Conservation (phyloP, 2,329 filamentous ascomycete genomes). For the Apiospora pterosperma region DNA sequence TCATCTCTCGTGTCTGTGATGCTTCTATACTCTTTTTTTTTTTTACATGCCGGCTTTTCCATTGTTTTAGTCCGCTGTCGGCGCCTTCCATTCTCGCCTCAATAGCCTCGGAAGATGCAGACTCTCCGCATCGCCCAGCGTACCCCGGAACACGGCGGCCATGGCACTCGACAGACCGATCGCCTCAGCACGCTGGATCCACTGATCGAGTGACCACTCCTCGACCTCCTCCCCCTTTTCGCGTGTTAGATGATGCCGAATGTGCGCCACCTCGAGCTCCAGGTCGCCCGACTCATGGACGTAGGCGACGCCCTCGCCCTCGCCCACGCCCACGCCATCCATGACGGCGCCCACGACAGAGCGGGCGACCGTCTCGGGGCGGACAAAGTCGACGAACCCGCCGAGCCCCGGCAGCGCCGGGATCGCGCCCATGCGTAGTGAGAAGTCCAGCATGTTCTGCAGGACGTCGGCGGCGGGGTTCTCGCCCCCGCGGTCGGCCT, state of each 20-base stretch:
- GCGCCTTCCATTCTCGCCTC: background rate
- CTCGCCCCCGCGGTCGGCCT: background rate
- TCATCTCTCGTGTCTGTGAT: no score
- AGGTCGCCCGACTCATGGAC: background rate
- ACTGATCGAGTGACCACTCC: background rate
- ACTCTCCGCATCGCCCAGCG: background rate
- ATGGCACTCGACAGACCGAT: background rate
- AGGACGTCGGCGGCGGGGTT: background rate
- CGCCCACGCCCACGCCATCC: background rate
- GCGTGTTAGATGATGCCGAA: background rate
- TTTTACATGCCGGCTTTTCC: background rate
- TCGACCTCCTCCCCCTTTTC: background rate
- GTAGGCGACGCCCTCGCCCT: background rate
- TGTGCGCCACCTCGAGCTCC: background rate
- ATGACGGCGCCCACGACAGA: background rate
- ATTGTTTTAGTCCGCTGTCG: background rate
- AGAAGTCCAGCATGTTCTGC: background rate
- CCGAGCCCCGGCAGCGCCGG: background rate
- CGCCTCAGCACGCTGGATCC: background rate
- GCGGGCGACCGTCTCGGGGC: background rate
- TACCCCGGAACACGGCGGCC: background rate
- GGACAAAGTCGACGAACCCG: background rate
- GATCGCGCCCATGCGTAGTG: background rate
- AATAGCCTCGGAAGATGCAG: background rate
- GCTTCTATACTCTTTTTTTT: no score